Conservation (phyloP, 2,329 filamentous ascomycete species). For the Trichophyton verrucosum region DNA sequence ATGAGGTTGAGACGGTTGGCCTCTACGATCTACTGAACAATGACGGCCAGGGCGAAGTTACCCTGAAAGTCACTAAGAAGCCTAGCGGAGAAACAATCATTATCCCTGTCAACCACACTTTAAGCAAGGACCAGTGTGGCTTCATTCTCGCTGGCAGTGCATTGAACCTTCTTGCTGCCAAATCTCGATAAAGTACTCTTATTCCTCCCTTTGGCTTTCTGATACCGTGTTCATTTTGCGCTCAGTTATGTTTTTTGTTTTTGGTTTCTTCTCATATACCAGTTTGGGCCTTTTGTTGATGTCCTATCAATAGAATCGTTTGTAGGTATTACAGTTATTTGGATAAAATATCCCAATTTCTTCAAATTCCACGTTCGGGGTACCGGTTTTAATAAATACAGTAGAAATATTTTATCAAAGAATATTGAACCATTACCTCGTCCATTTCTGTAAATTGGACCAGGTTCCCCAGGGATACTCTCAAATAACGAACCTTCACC, state of each 20-base stretch:
- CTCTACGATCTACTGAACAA: slow-evolving; percentile 67
- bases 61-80: slow-evolving; percentile 52
- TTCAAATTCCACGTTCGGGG: background rate
- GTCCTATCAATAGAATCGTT: background rate
- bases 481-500: no score
- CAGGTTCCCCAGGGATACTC: no score
- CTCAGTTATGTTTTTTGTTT: background rate
- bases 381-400: background rate
- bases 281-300: background rate
- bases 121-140: slow-evolving; percentile 78
- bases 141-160: slow-evolving; percentile 93
- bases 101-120: slow-evolving; percentile 71
- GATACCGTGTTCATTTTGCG: background rate
- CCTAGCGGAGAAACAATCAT: slow-evolving; percentile 50
- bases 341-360: background rate
- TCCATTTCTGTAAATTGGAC: background rate
- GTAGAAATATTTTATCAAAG: background rate
- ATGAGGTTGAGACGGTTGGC: slow-evolving; percentile 70
- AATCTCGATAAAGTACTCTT: slow-evolving; percentile 24
- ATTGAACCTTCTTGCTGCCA: slow-evolving; percentile 70
- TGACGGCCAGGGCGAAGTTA: slow-evolving; percentile 66
- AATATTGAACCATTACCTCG: background rate
- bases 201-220: background rate
- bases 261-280: slow-evolving; percentile 3
- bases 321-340: background rate